These are phyloP conservation scores for Diaporthe ilicicola DNA, from an alignment of 2,329 filamentous ascomycete species.

Conservation along the genomic window DNA sequence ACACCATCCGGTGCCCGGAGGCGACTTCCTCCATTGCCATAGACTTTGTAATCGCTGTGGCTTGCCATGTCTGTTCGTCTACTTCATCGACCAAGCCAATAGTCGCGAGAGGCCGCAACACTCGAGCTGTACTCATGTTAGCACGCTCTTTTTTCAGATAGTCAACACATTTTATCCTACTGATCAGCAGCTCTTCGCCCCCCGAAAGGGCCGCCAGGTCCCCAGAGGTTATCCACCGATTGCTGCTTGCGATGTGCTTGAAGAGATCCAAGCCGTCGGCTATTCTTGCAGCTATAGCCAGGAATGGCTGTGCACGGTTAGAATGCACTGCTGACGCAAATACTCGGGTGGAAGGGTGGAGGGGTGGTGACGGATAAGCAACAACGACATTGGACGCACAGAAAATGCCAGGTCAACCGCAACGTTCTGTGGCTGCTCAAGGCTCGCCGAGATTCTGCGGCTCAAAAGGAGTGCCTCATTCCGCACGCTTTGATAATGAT, in stretches of 20 bases:
- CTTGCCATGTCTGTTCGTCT: conserved; percentile 36
- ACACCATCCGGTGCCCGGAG: conserved; percentile 40
- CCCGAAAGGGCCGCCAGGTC: conserved; percentile 36
- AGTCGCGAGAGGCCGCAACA: conserved; percentile 37
- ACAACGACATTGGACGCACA: conserved; percentile 18
- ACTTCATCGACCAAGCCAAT: conserved; percentile 39
- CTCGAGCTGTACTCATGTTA: conserved; percentile 28
- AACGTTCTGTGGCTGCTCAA: conserved; percentile 33
- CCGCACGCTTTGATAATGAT: conserved; percentile 17
- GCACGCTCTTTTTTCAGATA: too few species aligned
- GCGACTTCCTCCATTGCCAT: conserved; percentile 41
- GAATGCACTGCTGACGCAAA: background rate
- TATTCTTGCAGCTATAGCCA: conserved; percentile 37
- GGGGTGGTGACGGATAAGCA: background rate
- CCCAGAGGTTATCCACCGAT: conserved; percentile 32
- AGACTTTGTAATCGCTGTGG: conserved; percentile 38
- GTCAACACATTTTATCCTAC: too few species aligned
- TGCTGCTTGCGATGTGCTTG: conserved; percentile 35
- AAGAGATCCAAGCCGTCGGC: conserved; percentile 39
- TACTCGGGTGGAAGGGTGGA: too few species aligned
- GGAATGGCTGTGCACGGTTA: conserved; percentile 34
- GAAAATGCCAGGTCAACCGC: conserved; percentile 35
- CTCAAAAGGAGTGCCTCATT: conserved; percentile 32
- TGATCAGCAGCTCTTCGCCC: conserved; percentile 40
- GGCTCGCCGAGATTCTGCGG: conserved; percentile 27